Percentiles rank a stretch among this genome's conserved stretches.
Conservation (phyloP, 768 basidiomycete species). For the Kwoniella sp. region DNA sequence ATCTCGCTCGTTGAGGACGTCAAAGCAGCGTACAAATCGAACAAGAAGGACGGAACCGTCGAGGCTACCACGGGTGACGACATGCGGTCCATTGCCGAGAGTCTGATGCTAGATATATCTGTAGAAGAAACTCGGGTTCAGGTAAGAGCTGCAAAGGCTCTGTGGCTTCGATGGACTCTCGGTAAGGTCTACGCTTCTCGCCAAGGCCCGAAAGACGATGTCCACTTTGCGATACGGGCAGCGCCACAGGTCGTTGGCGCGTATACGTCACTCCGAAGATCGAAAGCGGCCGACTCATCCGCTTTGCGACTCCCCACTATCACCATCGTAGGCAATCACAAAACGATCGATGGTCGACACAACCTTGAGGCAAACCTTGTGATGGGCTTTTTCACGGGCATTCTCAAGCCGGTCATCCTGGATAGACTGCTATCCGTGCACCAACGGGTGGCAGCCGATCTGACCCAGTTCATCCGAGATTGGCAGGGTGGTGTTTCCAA, state of each 20-base stretch:
- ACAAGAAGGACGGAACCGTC: neutral
- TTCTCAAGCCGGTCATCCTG: conserved; percentile 50
- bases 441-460: conserved; percentile 42
- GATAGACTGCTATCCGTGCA: conserved; percentile 50
- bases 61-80: neutral
- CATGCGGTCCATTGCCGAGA: neutral
- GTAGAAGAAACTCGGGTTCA: conserved; percentile 26
- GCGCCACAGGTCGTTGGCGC: conserved; percentile 46
- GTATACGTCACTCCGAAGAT: conserved; percentile 31
- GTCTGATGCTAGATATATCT: conserved; percentile 25
- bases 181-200: conserved; percentile 35
- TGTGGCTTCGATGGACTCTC: conserved; percentile 48
- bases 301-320: conserved; percentile 35
- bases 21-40: conserved; percentile 5
- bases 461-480: conserved; percentile 28
- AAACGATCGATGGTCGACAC: neutral
- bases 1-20: conserved; percentile 8
- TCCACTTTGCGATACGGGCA: conserved; percentile 28
- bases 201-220: conserved; percentile 12
- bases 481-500: conserved; percentile 12
- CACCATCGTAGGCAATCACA: conserved; percentile 18
- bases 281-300: conserved; percentile 32
- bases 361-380: conserved; percentile 27
- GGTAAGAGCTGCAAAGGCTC: conserved; percentile 38
- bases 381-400: conserved; percentile 47